Percentiles rank a stretch among this genome's conserved stretches.
phyloP scores from a whole-genome alignment of 371 early-diverging fungal species.

The Mucor plumbeus region DNA sequence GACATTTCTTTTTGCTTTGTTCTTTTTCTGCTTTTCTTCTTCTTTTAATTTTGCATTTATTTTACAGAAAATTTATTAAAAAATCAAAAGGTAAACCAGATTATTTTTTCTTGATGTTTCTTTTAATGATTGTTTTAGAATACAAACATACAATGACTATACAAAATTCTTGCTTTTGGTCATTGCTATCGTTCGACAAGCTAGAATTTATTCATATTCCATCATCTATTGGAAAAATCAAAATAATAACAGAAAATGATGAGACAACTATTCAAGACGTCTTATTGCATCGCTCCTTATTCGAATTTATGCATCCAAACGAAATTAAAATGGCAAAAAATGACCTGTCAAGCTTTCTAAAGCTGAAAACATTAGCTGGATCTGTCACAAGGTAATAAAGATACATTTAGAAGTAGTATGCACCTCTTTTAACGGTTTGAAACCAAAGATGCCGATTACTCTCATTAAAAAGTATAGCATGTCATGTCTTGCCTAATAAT shows the following conservation, averaged over 20 bases:
- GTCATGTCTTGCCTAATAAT: not conserved
- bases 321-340: constrained; percentile 56
- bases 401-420: not conserved
- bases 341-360: constrained; percentile 58
- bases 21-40: not conserved
- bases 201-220: constrained; percentile 56
- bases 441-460: not conserved
- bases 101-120: too few species aligned
- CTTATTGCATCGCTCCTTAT: constrained; percentile 52
- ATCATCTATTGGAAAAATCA: constrained; percentile 28
- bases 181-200: constrained; percentile 50
- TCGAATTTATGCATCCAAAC: constrained; percentile 66
- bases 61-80: not conserved
- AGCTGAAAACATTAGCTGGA: constrained; percentile 54
- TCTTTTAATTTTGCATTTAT: not conserved
- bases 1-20: not conserved
- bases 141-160: constrained; percentile 5
- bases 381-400: constrained; percentile 59
- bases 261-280: constrained; percentile 36
- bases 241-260: constrained; percentile 19
- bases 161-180: constrained; percentile 50
- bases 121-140: not conserved
- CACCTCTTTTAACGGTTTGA: not conserved
- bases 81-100: too few species aligned
- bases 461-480: constrained; percentile 6